A percentile compares a stretch with the other conserved stretches of the same genome.
Conservation (phyloP, 352 stramenopile species). For the Globisporangium paroecandrum region DNA sequence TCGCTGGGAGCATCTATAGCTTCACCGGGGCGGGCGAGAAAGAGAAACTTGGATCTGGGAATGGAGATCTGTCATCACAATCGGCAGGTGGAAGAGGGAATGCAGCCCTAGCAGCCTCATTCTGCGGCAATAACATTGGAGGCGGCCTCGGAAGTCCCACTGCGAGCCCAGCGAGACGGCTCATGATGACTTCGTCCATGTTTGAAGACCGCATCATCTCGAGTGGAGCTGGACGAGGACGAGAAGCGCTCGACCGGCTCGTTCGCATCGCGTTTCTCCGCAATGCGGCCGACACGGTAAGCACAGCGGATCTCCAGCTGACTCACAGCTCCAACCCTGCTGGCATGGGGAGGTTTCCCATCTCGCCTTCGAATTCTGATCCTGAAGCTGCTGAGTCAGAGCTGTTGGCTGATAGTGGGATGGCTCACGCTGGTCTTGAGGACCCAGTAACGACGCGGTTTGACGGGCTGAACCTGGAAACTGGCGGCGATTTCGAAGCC, state of each 20-base stretch:
- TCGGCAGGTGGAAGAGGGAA: background rate
- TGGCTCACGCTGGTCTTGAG: background rate
- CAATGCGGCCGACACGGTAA: constrained; percentile 15
- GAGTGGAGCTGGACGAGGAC: constrained; percentile 40
- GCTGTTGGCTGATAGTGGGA: background rate
- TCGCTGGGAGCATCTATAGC: constrained; percentile 39
- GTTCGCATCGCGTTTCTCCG: constrained; percentile 45
- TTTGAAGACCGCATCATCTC: constrained; percentile 45
- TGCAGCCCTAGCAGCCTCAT: background rate
- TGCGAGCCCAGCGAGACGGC: constrained; percentile 12
- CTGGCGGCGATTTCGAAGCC: background rate
- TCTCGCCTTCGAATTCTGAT: background rate
- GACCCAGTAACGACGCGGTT: background rate
- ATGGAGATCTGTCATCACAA: background rate
- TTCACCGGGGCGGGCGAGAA: constrained; percentile 19
- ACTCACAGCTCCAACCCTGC: background rate
- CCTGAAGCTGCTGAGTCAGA: background rate
- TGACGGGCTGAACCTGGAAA: background rate
- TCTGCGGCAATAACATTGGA: background rate
- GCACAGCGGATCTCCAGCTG: background rate
- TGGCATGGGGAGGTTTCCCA: background rate
- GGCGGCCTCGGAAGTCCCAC: constrained; percentile 2
- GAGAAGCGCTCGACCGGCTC: constrained; percentile 54
- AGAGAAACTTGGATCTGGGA: constrained; percentile 6
- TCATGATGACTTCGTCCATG: constrained; percentile 28